A percentile compares a stretch with the other conserved stretches of the same genome.
Evolutionary conservation across 768 basidiomycete genomes (phyloP).

Genomic region (Mycena latifolia): DNA sequence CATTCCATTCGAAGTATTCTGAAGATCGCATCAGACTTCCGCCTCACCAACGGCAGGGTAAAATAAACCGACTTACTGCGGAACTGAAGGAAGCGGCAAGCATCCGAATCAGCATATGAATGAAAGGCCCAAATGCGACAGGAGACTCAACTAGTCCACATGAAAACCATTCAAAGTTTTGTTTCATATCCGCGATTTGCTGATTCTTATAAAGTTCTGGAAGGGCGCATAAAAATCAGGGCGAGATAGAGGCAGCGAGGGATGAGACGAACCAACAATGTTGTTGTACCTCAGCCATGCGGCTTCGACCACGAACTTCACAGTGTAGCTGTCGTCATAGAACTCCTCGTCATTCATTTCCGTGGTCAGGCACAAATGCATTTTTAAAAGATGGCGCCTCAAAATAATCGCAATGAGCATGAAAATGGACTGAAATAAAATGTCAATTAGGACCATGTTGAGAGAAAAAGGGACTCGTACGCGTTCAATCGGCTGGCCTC

Average conservation of each 20-base stretch:
- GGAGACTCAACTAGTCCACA: no score
- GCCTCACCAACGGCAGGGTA: not conserved
- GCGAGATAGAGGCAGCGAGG: not conserved
- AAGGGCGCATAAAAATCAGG: not conserved
- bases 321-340: no score
- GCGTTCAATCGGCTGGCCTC: not conserved
- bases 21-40: not conserved
- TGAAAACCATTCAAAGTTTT: no score
- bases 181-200: no score
- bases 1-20: conserved; percentile 23
- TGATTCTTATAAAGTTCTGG: no score
- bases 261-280: not conserved
- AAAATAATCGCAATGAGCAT: no score
- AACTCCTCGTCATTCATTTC: no score
- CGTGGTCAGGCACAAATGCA: no score
- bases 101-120: not conserved
- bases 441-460: not conserved
- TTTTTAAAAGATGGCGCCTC: no score
- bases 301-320: not conserved
- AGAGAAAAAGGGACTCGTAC: not conserved
- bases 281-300: conserved; percentile 3
- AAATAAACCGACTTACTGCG: not conserved
- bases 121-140: not conserved
- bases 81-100: not conserved
- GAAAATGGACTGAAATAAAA: no score